Conservation (phyloP, 805 yeast species). For the Wickerhamomyces tratensis region DNA sequence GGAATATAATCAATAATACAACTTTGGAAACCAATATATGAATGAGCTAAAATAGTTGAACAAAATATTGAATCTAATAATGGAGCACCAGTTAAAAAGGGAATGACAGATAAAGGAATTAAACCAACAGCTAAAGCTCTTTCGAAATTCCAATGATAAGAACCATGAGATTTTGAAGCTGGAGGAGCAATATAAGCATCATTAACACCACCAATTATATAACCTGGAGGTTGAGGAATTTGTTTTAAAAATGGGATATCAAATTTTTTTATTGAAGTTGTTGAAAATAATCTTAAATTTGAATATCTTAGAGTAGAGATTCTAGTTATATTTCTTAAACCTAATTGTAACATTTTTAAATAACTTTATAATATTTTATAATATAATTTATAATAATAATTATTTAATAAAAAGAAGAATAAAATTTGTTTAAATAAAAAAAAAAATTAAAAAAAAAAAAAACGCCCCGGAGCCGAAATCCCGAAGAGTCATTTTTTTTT, state of each 20-base stretch:
- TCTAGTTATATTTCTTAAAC: neutral
- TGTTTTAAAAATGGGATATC: constrained; percentile 43
- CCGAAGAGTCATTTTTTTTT: too few relatives aligned
- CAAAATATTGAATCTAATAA: constrained; percentile 65
- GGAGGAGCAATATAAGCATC: constrained; percentile 73
- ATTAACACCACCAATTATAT: constrained; percentile 86
- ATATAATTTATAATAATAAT: too few relatives aligned
- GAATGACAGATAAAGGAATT: constrained; percentile 69
- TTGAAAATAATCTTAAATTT: constrained; percentile 5
- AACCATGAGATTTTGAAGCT: constrained; percentile 61
- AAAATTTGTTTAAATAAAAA: too few relatives aligned
- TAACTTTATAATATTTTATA: too few relatives aligned
- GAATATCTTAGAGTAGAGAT: neutral
- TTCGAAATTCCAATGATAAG: constrained; percentile 92
- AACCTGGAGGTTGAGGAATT: constrained; percentile 80
- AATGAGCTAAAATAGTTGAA: constrained; percentile 60
- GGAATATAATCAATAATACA: constrained; percentile 94
- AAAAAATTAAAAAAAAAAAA: too few relatives aligned
- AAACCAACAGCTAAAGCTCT: constrained; percentile 57
- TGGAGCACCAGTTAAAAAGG: constrained; percentile 72
- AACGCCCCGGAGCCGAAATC: too few relatives aligned
- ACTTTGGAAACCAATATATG: constrained; percentile 78
- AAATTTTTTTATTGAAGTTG: constrained; percentile 22
- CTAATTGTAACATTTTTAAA: neutral
- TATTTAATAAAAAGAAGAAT: too few relatives aligned